Percentiles rank a stretch among this genome's conserved stretches.
phyloP scores from a whole-genome alignment of 805 yeast genomes.

The Barnettozyma wickerhamii region DNA sequence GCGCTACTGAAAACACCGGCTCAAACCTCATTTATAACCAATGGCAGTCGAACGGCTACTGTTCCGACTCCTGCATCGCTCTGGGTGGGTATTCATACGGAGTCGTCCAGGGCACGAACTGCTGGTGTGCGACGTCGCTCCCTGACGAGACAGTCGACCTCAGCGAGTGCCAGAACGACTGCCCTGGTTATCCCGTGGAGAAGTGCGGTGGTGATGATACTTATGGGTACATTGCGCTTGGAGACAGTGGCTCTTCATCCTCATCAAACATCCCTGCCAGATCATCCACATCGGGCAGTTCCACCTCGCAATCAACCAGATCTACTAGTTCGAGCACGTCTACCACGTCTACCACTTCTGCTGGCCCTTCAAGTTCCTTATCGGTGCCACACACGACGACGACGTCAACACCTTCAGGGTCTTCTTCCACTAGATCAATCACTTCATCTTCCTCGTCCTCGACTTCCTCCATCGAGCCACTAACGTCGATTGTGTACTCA shows the following conservation, averaged over 20 bases:
- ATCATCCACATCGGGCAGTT: no score
- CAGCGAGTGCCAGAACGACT: slow-evolving; percentile 30
- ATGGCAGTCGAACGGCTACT: slow-evolving; percentile 47
- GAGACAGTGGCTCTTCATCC: slow-evolving; percentile 20
- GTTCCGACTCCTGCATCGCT: slow-evolving; percentile 44
- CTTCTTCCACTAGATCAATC: not conserved
- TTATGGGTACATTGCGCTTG: slow-evolving; percentile 50
- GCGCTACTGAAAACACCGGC: slow-evolving; percentile 40
- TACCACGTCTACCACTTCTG: not conserved
- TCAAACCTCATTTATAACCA: slow-evolving; percentile 8
- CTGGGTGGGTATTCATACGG: slow-evolving; percentile 39
- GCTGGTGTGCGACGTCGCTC: slow-evolving; percentile 58
- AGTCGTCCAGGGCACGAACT: slow-evolving; percentile 43
- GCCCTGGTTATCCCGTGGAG: slow-evolving; percentile 44
- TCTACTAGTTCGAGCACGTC: slow-evolving; percentile 12
- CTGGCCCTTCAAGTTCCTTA: slow-evolving; percentile 13
- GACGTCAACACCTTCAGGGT: slow-evolving; percentile 2
- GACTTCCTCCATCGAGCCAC: slow-evolving; percentile 15
- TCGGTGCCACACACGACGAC: slow-evolving; percentile 1
- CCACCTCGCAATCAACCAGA: no score
- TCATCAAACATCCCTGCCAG: slow-evolving; percentile 3
- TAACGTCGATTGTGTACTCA: slow-evolving; percentile 32
- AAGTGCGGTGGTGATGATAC: slow-evolving; percentile 41
- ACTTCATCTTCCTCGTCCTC: slow-evolving; percentile 4
- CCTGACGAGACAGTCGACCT: slow-evolving; percentile 39